phyloP scores from a whole-genome alignment of 2,329 filamentous ascomycete genomes.

The Cladosporium sp. region DNA sequence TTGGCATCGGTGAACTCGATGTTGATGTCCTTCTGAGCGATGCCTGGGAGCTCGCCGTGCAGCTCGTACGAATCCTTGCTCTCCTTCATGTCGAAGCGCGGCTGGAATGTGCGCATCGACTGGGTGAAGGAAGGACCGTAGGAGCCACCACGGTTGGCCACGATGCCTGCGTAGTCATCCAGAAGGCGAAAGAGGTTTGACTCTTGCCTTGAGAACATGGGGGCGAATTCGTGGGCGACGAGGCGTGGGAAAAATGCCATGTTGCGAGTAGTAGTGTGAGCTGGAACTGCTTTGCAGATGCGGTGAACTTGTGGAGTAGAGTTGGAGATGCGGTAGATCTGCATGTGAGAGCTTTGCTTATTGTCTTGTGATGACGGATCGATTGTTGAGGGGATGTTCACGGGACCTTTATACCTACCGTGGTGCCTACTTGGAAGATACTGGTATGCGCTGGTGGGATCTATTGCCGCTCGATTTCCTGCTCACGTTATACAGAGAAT shows the following conservation, averaged over 20 bases:
- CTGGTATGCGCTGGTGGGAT: background rate
- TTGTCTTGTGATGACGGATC: constrained; percentile 7
- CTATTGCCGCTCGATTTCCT: too few species aligned
- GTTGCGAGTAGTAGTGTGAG: constrained; percentile 26
- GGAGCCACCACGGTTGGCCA: constrained; percentile 21
- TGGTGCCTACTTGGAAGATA: constrained; percentile 1
- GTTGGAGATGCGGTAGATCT: constrained; percentile 25
- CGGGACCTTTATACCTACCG: constrained; percentile 6
- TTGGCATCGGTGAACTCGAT: constrained; percentile 77
- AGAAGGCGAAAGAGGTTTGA: constrained; percentile 38
- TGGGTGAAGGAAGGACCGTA: constrained; percentile 12
- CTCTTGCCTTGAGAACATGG: constrained; percentile 29
- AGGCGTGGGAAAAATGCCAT: constrained; percentile 37
- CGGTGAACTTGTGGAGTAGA: constrained; percentile 14
- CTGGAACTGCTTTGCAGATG: constrained; percentile 15
- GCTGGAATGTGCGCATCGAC: constrained; percentile 51
- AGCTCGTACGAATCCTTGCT: constrained; percentile 66
- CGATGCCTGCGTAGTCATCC: constrained; percentile 42
- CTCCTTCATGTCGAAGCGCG: constrained; percentile 76
- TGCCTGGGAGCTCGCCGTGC: constrained; percentile 73
- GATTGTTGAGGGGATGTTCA: background rate
- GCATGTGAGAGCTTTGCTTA: constrained; percentile 13
- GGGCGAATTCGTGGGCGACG: constrained; percentile 31
- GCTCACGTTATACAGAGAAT: too few species aligned
- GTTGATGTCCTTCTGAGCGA: constrained; percentile 67